phyloP scores from a whole-genome alignment of 2,329 filamentous ascomycete genomes.

The Colletotrichum sp. region DNA sequence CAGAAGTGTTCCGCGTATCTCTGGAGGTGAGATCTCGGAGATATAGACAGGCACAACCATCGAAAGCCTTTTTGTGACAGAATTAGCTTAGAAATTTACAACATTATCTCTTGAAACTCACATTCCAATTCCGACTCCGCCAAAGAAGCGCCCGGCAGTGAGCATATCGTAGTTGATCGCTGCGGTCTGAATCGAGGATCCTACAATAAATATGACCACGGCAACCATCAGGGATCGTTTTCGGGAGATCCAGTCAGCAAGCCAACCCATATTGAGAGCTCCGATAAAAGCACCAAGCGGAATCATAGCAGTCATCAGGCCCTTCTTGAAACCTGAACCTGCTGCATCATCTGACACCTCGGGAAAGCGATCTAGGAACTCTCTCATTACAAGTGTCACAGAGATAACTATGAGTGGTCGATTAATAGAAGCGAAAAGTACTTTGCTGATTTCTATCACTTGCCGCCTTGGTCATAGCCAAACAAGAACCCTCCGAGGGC shows the following conservation, averaged over 20 bases:
- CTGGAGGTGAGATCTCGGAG: neutral
- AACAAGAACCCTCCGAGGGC: neutral
- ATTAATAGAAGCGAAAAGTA: neutral
- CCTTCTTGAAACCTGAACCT: constrained; percentile 7
- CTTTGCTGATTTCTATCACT: neutral
- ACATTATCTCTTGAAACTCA: neutral
- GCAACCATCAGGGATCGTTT: constrained; percentile 45
- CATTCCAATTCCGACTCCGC: neutral
- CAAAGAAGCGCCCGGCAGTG: constrained; percentile 9
- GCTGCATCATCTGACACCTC: constrained; percentile 17
- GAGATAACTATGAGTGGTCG: constrained; percentile 29
- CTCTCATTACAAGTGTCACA: constrained; percentile 47
- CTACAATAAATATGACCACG: constrained; percentile 42
- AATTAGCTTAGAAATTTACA: neutral
- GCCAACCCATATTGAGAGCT: constrained; percentile 33
- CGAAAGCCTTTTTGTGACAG: neutral
- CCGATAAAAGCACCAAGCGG: constrained; percentile 42
- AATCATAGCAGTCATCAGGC: constrained; percentile 46
- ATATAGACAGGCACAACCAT: neutral
- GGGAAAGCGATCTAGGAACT: constrained; percentile 44
- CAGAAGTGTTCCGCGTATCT: constrained; percentile 32
- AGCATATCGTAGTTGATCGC: constrained; percentile 27
- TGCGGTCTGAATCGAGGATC: constrained; percentile 42
- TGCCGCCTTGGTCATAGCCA: neutral
- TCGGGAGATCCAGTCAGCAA: constrained; percentile 45